A percentile compares a stretch with the other conserved stretches of the same genome.
Evolutionary conservation across 2,329 filamentous ascomycete species (phyloP).

Genomic region (Triangularia setosa): DNA sequence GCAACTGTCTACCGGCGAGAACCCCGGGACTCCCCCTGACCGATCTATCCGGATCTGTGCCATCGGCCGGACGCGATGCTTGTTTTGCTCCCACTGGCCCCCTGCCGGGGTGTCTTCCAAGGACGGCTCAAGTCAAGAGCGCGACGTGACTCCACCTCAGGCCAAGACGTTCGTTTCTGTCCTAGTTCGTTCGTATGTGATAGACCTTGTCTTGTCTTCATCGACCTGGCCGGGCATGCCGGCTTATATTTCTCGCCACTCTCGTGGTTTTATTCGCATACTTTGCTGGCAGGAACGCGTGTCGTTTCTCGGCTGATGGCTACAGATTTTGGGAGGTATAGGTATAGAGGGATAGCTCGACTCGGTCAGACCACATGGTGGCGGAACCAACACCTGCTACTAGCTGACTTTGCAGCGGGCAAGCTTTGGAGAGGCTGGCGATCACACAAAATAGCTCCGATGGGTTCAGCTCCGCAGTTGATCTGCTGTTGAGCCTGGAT

Average conservation of each 20-base stretch:
- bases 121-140: not conserved
- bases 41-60: not conserved
- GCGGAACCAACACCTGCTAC: not conserved
- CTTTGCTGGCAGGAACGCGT: not conserved
- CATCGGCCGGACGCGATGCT: not conserved
- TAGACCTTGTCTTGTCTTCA: not conserved
- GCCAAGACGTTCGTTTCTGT: not conserved
- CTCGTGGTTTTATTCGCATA: not conserved
- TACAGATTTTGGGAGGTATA: not conserved
- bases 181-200: not conserved
- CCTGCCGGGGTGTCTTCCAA: not conserved
- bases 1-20: slow-evolving; percentile 2
- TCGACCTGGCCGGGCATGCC: not conserved
- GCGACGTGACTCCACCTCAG: not conserved
- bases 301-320: not conserved
- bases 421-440: not conserved
- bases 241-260: not conserved
- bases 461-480: not conserved
- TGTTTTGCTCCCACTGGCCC: not conserved
- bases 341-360: not conserved
- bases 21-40: not conserved
- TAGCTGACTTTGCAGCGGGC: not conserved
- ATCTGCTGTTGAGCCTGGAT: not conserved
- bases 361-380: not conserved
- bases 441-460: not conserved